Conservation (phyloP, 164 flowering plant genomes). For the Nymphaea colorata region DNA sequence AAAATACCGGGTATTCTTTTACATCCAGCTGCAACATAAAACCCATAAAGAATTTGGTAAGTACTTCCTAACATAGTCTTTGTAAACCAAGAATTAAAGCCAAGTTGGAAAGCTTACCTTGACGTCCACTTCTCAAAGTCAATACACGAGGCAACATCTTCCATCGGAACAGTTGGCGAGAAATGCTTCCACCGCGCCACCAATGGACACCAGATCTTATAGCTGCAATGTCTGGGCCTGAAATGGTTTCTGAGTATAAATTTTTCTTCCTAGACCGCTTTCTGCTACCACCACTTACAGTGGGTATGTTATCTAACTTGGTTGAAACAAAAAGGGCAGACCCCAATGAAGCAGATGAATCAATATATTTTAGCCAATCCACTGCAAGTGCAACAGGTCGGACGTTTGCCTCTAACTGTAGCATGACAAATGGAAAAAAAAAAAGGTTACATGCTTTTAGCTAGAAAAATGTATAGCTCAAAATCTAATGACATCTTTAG, state of each 20-base stretch:
- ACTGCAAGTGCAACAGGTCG: conserved; percentile 52
- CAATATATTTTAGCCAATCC: conserved; percentile 80
- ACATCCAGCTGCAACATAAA: conserved; percentile 68
- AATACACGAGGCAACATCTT: conserved; percentile 66
- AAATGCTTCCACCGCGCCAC: conserved; percentile 92
- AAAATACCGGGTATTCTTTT: conserved; percentile 56
- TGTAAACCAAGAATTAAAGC: not conserved
- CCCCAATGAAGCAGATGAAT: conserved; percentile 51
- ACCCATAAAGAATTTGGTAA: conserved; percentile 11
- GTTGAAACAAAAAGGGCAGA: conserved; percentile 58
- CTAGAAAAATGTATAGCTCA: conserved; percentile 1
- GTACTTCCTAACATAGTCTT: not conserved
- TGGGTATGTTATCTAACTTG: conserved; percentile 30
- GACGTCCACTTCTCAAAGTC: conserved; percentile 67
- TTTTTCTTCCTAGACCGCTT: conserved; percentile 27
- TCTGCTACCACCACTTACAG: conserved; percentile 39
- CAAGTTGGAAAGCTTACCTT: conserved; percentile 37
- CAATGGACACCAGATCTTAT: conserved; percentile 44
- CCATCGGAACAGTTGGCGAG: conserved; percentile 73
- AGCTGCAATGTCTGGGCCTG: conserved; percentile 23
- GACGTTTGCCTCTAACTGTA: conserved; percentile 83
- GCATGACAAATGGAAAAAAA: conserved; percentile 1
- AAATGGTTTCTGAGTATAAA: conserved; percentile 23
- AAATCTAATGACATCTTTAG: not conserved
- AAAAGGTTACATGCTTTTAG: not conserved